These are phyloP conservation scores for Gossypium gossypioides DNA, from an alignment of 441 rosid species.

Conservation along the genomic window DNA sequence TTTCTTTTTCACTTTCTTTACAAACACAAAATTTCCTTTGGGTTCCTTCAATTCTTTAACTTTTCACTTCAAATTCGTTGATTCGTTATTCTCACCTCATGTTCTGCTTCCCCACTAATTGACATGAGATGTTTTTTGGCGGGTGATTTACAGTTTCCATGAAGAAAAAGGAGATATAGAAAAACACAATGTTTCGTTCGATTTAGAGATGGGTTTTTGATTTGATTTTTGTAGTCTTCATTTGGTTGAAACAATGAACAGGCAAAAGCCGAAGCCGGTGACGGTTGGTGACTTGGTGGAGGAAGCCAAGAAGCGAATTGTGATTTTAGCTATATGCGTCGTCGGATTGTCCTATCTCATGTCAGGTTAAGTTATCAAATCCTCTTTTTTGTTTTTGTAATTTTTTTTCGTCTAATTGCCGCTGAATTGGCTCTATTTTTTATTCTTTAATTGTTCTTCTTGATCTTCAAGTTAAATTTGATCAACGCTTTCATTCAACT, in stretches of 20 bases:
- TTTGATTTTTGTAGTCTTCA: not conserved
- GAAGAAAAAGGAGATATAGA: slow-evolving; percentile 2
- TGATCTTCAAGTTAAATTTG: not conserved
- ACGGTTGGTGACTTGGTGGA: slow-evolving; percentile 68
- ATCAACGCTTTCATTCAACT: not conserved
- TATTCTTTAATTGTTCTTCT: not conserved
- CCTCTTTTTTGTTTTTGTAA: not conserved
- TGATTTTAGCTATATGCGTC: slow-evolving; percentile 73
- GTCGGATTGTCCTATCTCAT: slow-evolving; percentile 85
- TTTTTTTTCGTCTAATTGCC: not conserved
- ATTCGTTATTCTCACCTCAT: not conserved
- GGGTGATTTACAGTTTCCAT: slow-evolving; percentile 5
- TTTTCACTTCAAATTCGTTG: slow-evolving; percentile 9
- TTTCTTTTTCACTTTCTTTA: not conserved
- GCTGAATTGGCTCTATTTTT: not conserved
- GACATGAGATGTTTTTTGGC: not conserved
- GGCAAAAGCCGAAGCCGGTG: slow-evolving; percentile 63
- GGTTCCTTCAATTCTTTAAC: not conserved
- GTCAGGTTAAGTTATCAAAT: slow-evolving; percentile 53
- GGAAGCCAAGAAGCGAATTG: slow-evolving; percentile 90
- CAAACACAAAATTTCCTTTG: not conserved
- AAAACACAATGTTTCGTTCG: not conserved
- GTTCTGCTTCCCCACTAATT: not conserved
- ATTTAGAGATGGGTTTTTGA: slow-evolving; percentile 9
- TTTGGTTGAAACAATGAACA: slow-evolving; percentile 35